These are phyloP conservation scores for Sodiomyces alkalinus DNA, from an alignment of 2,329 filamentous ascomycete species.

Conservation along the genomic window DNA sequence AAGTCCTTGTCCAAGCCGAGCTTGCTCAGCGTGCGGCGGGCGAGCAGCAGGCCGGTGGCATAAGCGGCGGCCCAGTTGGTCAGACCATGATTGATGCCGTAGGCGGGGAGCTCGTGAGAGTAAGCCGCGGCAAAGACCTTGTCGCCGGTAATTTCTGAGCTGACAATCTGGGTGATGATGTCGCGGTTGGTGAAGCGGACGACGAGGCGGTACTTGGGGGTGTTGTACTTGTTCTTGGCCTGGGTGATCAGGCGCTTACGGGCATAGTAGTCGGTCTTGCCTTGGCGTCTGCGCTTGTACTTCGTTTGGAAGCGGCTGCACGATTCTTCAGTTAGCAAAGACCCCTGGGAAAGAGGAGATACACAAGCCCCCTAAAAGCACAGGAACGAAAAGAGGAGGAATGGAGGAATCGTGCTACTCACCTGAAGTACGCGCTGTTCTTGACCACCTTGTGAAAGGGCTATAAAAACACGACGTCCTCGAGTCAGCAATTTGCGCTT, in stretches of 20 bases:
- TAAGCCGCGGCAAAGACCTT: conserved; percentile 91
- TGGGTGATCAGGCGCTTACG: conserved; percentile 99
- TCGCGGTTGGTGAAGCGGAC: conserved; percentile 99
- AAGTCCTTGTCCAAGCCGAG: conserved; percentile 89
- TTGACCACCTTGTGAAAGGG: conserved; percentile 89
- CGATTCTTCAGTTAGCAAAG: background rate
- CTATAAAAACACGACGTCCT: conserved; percentile 44
- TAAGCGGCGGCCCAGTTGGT: conserved; percentile 99
- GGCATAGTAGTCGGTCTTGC: conserved; percentile 99
- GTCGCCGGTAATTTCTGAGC: conserved; percentile 91
- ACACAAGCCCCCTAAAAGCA: no score
- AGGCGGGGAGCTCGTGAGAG: conserved; percentile 93
- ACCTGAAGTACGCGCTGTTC: conserved; percentile 99
- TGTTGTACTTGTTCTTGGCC: conserved; percentile 99
- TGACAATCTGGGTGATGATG: conserved; percentile 96
- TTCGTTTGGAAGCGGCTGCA: conserved; percentile 96
- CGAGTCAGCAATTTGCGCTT: conserved; percentile 99
- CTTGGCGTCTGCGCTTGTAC: conserved; percentile 91
- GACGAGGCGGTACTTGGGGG: conserved; percentile 98
- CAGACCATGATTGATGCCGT: conserved; percentile 95
- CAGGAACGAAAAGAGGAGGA: no score
- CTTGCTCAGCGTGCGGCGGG: conserved; percentile 94
- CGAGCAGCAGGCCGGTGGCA: conserved; percentile 89
- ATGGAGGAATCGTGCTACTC: conserved; percentile 27
- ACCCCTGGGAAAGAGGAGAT: conserved; percentile 1